phyloP scores from a whole-genome alignment of 352 stramenopile genomes.

The Thalassiosira exigua region DNA sequence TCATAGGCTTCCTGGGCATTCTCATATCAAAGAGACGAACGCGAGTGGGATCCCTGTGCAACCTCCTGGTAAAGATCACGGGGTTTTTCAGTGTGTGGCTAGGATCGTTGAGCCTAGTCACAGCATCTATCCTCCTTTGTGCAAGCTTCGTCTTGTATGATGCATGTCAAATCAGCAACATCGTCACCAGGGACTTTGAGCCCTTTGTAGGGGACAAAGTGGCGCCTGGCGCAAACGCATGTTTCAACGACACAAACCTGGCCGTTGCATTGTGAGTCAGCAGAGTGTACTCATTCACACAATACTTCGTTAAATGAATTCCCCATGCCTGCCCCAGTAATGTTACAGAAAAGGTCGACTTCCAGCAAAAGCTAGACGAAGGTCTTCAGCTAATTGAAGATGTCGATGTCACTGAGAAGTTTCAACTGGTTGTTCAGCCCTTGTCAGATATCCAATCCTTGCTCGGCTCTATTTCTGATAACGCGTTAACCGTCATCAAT shows the following conservation, averaged over 20 bases:
- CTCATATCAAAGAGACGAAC: slow-evolving; percentile 45
- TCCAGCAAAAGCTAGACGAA: slow-evolving; percentile 63
- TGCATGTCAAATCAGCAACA: slow-evolving; percentile 51
- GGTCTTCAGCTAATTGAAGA: slow-evolving; percentile 47
- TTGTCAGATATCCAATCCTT: slow-evolving; percentile 52
- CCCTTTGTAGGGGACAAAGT: slow-evolving; percentile 59
- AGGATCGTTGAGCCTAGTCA: slow-evolving; percentile 46
- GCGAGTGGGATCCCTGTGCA: slow-evolving; percentile 35
- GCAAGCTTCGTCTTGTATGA: slow-evolving; percentile 56
- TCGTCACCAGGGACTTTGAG: slow-evolving; percentile 64
- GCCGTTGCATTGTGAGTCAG: slow-evolving; percentile 51
- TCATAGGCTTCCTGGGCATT: slow-evolving; percentile 55
- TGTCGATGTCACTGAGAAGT: slow-evolving; percentile 53
- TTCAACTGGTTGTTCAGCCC: slow-evolving; percentile 48
- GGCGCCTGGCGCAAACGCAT: slow-evolving; percentile 51
- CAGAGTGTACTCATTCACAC: too few relatives aligned
- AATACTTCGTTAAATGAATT: too few relatives aligned
- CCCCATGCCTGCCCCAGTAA: slow-evolving; percentile 44
- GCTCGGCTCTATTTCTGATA: slow-evolving; percentile 41
- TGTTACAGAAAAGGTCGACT: slow-evolving; percentile 66
- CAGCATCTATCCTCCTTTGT: slow-evolving; percentile 48
- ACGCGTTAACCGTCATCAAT: slow-evolving; percentile 41
- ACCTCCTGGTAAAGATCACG: slow-evolving; percentile 49
- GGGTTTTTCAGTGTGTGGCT: slow-evolving; percentile 57
- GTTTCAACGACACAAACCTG: slow-evolving; percentile 67